phyloP scores from a whole-genome alignment of 345 rosid genomes.

The Ceriops tagal region DNA sequence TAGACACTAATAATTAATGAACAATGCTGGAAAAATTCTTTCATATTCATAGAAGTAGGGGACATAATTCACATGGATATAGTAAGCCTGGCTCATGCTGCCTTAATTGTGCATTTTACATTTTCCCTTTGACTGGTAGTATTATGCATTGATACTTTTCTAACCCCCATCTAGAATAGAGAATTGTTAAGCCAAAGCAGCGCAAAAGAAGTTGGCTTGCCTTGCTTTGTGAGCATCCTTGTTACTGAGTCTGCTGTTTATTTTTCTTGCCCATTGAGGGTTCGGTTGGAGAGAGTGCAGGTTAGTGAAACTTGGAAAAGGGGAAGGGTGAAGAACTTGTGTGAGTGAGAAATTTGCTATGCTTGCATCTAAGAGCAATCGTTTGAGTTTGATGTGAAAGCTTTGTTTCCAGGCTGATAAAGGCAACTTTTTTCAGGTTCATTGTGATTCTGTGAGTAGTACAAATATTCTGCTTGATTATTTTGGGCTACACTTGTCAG shows the following conservation, averaged over 20 bases:
- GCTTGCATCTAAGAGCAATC: not conserved
- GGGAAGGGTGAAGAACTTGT: not conserved
- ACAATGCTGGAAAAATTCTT: no score
- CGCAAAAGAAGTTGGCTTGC: no score
- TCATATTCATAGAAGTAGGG: no score
- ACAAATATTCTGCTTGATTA: constrained; percentile 24
- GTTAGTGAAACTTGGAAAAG: not conserved
- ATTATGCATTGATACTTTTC: no score
- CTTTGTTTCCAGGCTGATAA: constrained; percentile 15
- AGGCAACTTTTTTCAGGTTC: constrained; percentile 31
- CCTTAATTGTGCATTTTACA: no score
- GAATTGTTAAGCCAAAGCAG: no score
- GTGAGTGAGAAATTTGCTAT: not conserved
- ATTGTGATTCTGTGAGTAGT: constrained; percentile 27
- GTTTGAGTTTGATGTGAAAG: constrained; percentile 4
- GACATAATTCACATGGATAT: no score
- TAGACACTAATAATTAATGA: no score
- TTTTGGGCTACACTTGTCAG: constrained; percentile 26
- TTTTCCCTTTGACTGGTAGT: no score
- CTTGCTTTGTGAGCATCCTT: no score
- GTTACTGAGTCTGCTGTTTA: not conserved
- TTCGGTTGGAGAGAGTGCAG: not conserved
- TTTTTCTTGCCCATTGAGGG: not conserved
- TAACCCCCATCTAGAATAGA: no score
- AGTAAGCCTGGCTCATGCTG: no score